Conservation (phyloP, 2,329 filamentous ascomycete genomes). For the Fusarium begoniae region DNA sequence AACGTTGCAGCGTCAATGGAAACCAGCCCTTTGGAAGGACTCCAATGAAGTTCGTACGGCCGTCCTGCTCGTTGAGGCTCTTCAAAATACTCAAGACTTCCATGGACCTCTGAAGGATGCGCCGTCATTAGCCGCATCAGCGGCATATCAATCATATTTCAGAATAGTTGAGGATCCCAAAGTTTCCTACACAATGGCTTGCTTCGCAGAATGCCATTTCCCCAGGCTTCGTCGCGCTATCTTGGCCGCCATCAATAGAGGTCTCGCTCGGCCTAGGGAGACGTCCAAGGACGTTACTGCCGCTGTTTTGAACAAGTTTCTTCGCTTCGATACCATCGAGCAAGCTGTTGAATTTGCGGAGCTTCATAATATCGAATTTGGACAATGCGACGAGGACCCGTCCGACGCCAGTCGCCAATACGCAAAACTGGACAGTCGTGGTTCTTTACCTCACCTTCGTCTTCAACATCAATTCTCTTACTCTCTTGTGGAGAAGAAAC, state of each 20-base stretch:
- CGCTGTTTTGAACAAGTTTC: constrained; percentile 61
- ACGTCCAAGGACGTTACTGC: constrained; percentile 69
- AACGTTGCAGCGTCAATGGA: constrained; percentile 65
- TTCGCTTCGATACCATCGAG: constrained; percentile 73
- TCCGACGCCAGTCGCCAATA: constrained; percentile 51
- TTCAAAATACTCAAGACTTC: constrained; percentile 67
- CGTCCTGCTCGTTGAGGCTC: constrained; percentile 66
- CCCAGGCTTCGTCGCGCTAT: constrained; percentile 67
- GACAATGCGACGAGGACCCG: constrained; percentile 47
- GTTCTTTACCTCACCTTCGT: constrained; percentile 57
- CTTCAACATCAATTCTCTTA: constrained; percentile 66
- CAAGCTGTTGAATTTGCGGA: constrained; percentile 73
- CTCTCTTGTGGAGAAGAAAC: constrained; percentile 68
- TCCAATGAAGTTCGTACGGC: constrained; percentile 70
- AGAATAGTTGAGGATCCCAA: constrained; percentile 64
- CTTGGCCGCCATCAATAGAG: constrained; percentile 62
- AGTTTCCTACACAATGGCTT: constrained; percentile 75
- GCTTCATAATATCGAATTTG: constrained; percentile 64
- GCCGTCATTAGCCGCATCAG: constrained; percentile 59
- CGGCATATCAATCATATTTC: constrained; percentile 65
- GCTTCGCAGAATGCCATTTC: constrained; percentile 74
- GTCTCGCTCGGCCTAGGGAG: constrained; percentile 65
- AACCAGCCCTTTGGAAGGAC: constrained; percentile 61
- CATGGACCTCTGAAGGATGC: constrained; percentile 65
- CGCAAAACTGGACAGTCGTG: constrained; percentile 56